These are phyloP conservation scores for Fusarium sacchari DNA, from an alignment of 2,329 filamentous ascomycete genomes.

Conservation along the genomic window DNA sequence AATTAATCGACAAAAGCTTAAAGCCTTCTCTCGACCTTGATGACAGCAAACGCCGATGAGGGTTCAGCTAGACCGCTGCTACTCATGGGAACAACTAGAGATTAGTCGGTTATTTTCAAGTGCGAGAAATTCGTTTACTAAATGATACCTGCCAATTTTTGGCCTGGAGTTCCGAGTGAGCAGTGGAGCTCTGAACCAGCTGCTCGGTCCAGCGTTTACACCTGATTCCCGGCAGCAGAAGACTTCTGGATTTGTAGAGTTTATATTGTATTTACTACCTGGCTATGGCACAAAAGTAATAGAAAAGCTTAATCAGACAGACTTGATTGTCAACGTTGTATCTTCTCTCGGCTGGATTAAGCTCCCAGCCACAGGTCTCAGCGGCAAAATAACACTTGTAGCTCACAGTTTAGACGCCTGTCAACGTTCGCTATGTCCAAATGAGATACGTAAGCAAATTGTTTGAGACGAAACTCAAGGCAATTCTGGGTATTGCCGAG, in stretches of 20 bases:
- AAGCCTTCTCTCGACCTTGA: neutral
- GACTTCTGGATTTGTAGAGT: neutral
- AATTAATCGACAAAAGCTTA: neutral
- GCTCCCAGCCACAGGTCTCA: too few relatives aligned
- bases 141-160: neutral
- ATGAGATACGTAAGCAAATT: neutral
- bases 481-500: neutral
- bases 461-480: neutral
- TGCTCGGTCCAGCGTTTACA: neutral
- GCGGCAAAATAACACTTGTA: too few relatives aligned
- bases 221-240: neutral
- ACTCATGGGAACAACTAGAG: neutral
- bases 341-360: too few relatives aligned
- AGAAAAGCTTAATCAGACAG: neutral
- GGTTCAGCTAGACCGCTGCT: neutral
- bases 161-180: neutral
- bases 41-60: neutral
- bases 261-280: neutral
- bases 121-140: rapidly evolving
- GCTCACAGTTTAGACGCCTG: too few relatives aligned
- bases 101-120: neutral
- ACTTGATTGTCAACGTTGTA: neutral
- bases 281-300: neutral
- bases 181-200: neutral
- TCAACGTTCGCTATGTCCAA: neutral